Evolutionary conservation across 305 asterid genomes (phyloP).

Genomic region (Fraxinus sp.): DNA sequence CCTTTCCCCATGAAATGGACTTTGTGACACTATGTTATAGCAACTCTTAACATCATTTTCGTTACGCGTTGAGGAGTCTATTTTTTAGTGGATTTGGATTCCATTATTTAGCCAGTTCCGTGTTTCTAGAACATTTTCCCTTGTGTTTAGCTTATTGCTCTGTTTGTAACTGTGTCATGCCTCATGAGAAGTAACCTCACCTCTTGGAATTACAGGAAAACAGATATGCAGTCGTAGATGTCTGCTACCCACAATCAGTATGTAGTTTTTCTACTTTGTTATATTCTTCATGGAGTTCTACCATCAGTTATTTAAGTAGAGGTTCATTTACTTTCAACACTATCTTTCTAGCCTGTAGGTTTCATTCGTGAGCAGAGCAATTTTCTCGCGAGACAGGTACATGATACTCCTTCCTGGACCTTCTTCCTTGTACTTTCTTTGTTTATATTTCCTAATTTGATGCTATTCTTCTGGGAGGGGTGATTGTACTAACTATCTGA

Average conservation of each 20-base stretch:
- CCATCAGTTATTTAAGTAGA: constrained; percentile 21
- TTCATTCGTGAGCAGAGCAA: constrained; percentile 90
- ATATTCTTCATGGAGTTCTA: constrained; percentile 27
- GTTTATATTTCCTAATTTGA: constrained; percentile 4
- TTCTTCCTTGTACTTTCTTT: constrained; percentile 13
- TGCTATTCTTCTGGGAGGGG: neutral
- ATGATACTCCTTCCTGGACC: constrained; percentile 16
- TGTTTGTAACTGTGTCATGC: constrained; percentile 17
- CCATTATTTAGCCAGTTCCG: neutral
- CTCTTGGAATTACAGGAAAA: constrained; percentile 72
- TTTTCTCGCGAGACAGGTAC: constrained; percentile 87
- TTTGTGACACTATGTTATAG: neutral
- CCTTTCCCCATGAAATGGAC: neutral
- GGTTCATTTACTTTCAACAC: constrained; percentile 24
- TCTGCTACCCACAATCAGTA: constrained; percentile 82
- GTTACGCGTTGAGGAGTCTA: neutral
- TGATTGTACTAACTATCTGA: constrained; percentile 11
- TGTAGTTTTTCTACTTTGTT: constrained; percentile 35
- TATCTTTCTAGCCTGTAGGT: constrained; percentile 81
- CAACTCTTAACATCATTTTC: neutral
- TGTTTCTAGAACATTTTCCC: neutral
- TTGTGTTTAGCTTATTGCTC: constrained; percentile 10
- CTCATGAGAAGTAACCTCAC: constrained; percentile 14
- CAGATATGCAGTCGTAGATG: constrained; percentile 83
- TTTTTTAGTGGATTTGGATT: neutral